These are phyloP conservation scores for Thyridium curvatum DNA, from an alignment of 2,329 filamentous ascomycete species.

Conservation along the genomic window DNA sequence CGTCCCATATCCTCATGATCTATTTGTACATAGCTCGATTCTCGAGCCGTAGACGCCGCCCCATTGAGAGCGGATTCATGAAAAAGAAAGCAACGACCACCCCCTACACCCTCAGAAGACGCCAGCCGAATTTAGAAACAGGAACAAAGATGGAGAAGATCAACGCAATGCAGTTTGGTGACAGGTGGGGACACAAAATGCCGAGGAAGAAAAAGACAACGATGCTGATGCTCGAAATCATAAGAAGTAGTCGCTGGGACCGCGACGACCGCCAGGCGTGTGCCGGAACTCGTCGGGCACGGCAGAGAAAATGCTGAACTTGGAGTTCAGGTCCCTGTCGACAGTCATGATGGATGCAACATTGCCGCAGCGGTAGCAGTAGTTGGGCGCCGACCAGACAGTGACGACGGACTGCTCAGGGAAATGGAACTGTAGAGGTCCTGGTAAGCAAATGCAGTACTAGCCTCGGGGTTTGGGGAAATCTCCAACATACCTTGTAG, in stretches of 20 bases:
- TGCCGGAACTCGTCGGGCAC: conserved; percentile 82
- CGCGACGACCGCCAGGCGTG: conserved; percentile 64
- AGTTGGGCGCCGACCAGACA: conserved; percentile 96
- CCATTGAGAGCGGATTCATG: too few relatives aligned
- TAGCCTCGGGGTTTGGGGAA: conserved; percentile 45
- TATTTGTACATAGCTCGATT: too few relatives aligned
- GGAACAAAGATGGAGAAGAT: too few relatives aligned
- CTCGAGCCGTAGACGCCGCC: too few relatives aligned
- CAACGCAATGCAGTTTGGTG: too few relatives aligned
- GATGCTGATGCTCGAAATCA: conserved; percentile 19
- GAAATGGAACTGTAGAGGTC: conserved; percentile 69
- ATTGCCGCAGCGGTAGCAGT: conserved; percentile 93
- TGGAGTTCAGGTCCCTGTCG: conserved; percentile 75
- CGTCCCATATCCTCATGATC: too few relatives aligned
- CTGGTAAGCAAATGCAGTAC: conserved; percentile 32
- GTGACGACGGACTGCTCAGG: conserved; percentile 92
- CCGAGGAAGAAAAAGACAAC: conserved; percentile 9
- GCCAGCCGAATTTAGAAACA: too few relatives aligned
- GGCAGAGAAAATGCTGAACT: conserved; percentile 87
- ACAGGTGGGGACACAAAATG: too few relatives aligned
- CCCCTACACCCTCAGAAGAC: too few relatives aligned
- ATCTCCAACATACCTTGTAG: conserved; percentile 64
- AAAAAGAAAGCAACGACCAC: too few relatives aligned
- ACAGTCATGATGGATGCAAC: conserved; percentile 95
- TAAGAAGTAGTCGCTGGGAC: conserved; percentile 66